Conservation (phyloP, 1,284 basidiomycete species). For the Ceratobasidium sp. region DNA sequence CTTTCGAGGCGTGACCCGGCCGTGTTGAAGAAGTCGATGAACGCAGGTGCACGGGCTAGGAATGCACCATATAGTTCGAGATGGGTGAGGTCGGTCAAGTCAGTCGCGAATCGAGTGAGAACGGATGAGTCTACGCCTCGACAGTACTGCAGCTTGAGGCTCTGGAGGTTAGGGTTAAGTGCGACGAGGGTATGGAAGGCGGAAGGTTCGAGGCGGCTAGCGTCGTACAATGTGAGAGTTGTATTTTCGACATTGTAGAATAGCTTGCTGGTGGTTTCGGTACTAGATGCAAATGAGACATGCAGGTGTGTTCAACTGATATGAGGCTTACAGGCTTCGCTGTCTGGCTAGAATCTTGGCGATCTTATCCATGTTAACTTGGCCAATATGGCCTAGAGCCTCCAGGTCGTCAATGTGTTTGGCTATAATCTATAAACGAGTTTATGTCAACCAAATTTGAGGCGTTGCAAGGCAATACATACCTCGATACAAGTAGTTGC, state of each 20-base stretch:
- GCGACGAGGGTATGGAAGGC: slow-evolving; percentile 72
- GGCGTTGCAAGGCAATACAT: slow-evolving; percentile 36
- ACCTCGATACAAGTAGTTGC: slow-evolving; percentile 83
- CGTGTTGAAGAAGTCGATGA: slow-evolving; percentile 76
- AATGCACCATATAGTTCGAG: slow-evolving; percentile 90
- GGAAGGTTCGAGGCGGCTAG: slow-evolving; percentile 76
- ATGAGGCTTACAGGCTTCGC: slow-evolving; percentile 72
- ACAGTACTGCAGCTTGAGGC: slow-evolving; percentile 83
- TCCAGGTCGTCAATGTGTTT: slow-evolving; percentile 90
- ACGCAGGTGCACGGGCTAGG: slow-evolving; percentile 77
- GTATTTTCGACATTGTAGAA: slow-evolving; percentile 81
- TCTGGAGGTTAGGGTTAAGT: slow-evolving; percentile 81
- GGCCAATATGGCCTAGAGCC: slow-evolving; percentile 84
- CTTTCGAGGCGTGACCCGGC: slow-evolving; percentile 66
- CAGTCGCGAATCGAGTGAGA: slow-evolving; percentile 66
- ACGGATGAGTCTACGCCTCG: slow-evolving; percentile 80
- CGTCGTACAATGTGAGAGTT: slow-evolving; percentile 84
- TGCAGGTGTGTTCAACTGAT: background rate
- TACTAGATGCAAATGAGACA: slow-evolving; percentile 1
- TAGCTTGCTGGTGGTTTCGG: slow-evolving; percentile 53
- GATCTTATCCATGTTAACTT: slow-evolving; percentile 80
- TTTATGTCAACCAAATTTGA: background rate
- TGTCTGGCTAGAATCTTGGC: slow-evolving; percentile 87
- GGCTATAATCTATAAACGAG: slow-evolving; percentile 69
- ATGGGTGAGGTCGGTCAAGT: slow-evolving; percentile 69